A percentile compares a stretch with the other conserved stretches of the same genome.
These are phyloP conservation scores for Fusarium sp. DNA, from an alignment of 2,329 filamentous ascomycete species.

Conservation along the genomic window DNA sequence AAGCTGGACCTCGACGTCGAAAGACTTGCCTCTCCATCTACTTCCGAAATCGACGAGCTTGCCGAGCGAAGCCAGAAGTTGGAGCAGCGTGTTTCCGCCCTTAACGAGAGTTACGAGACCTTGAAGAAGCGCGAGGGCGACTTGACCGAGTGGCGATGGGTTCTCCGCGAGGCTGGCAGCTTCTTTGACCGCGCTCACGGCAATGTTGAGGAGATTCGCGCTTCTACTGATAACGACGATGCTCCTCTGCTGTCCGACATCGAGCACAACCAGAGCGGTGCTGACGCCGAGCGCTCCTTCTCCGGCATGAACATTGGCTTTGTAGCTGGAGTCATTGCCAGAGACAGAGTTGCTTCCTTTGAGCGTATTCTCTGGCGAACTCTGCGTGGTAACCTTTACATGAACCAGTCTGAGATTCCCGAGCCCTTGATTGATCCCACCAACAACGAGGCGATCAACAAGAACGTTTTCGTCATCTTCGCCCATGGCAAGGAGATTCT, in stretches of 20 bases:
- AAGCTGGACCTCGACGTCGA: conserved; percentile 93
- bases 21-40: conserved; percentile 86
- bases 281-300: conserved; percentile 85
- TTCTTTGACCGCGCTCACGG: conserved; percentile 98
- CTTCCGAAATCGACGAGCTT: conserved; percentile 95
- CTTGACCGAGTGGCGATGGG: conserved; percentile 98
- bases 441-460: conserved; percentile 91
- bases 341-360: conserved; percentile 93
- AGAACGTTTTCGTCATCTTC: conserved; percentile 99
- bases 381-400: conserved; percentile 96
- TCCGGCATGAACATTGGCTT: conserved; percentile 99
- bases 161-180: conserved; percentile 92
- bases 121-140: conserved; percentile 98
- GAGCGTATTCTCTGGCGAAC: conserved; percentile 98
- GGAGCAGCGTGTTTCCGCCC: conserved; percentile 88
- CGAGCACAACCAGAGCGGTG: conserved; percentile 78
- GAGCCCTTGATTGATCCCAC: conserved; percentile 91
- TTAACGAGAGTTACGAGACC: conserved; percentile 99
- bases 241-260: conserved; percentile 93
- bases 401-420: conserved; percentile 99
- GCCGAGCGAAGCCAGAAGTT: conserved; percentile 91
- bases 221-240: conserved; percentile 90
- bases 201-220: conserved; percentile 95
- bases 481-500: conserved; percentile 98
- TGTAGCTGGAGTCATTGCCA: conserved; percentile 93